Conservation (phyloP, 768 basidiomycete species). For the Lentinula lateritia region DNA sequence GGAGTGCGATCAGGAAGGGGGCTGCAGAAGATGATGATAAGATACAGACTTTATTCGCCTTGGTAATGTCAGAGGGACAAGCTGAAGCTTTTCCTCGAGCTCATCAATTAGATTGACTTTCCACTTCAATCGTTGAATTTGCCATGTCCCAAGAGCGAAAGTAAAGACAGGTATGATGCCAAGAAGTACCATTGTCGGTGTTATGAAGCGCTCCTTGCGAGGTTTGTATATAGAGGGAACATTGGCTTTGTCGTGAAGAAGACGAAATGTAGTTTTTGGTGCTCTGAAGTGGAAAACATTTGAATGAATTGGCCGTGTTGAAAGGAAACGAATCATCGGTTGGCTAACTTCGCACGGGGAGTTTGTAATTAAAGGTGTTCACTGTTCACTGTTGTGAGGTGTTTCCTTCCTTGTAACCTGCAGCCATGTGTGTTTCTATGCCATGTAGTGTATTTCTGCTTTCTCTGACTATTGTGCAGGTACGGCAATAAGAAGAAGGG, state of each 20-base stretch:
- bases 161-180: conserved; percentile 89
- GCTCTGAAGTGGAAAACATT: conserved; percentile 3
- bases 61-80: conserved; percentile 75
- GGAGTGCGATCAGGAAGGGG: conserved; percentile 17
- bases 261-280: conserved; percentile 3
- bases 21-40: neutral
- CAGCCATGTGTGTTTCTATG: conserved; percentile 1
- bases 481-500: conserved; percentile 26
- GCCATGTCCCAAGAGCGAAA: conserved; percentile 89
- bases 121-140: conserved; percentile 90
- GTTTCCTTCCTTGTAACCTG: neutral
- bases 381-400: neutral
- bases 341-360: conserved; percentile 4
- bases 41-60: conserved; percentile 79
- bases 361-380: neutral
- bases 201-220: conserved; percentile 56
- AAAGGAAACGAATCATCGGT: conserved; percentile 12
- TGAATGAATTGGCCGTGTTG: conserved; percentile 8
- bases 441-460: neutral
- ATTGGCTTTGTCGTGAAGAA: conserved; percentile 15
- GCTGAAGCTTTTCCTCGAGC: conserved; percentile 81
- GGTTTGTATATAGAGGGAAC: conserved; percentile 50
- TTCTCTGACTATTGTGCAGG: neutral
- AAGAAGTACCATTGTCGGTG: conserved; percentile 66
- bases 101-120: conserved; percentile 92